Percentiles rank a stretch among this genome's conserved stretches.
Evolutionary conservation across 2,329 filamentous ascomycete genomes (phyloP).

Genomic region (Phialocephala subalpina): DNA sequence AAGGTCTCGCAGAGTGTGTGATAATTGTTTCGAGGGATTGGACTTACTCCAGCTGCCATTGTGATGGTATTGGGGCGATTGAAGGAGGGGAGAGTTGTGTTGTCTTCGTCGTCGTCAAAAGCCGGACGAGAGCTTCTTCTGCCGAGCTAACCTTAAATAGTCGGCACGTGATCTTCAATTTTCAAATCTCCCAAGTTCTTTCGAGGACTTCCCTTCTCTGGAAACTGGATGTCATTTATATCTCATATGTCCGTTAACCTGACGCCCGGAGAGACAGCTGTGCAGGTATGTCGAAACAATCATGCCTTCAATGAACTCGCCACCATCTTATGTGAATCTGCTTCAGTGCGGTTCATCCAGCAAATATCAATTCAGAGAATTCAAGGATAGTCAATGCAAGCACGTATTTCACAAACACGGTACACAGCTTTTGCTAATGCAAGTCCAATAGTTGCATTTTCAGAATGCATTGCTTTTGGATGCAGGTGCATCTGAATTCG

Average conservation of each 20-base stretch:
- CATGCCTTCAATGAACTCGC: too few relatives aligned
- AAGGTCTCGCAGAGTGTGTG: slow-evolving; percentile 18
- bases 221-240: too few relatives aligned
- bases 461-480: slow-evolving; percentile 20
- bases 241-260: too few relatives aligned
- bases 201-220: too few relatives aligned
- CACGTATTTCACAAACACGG: slow-evolving; percentile 28
- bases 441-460: slow-evolving; percentile 8
- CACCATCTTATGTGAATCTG: too few relatives aligned
- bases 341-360: too few relatives aligned
- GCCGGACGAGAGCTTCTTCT: slow-evolving; percentile 26
- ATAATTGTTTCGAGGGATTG: slow-evolving; percentile 39
- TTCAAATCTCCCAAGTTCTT: too few relatives aligned
- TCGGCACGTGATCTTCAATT: background rate
- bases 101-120: slow-evolving; percentile 43
- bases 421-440: slow-evolving; percentile 2
- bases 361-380: background rate
- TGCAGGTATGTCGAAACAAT: too few relatives aligned
- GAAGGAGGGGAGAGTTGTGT: slow-evolving; percentile 58
- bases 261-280: too few relatives aligned
- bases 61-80: slow-evolving; percentile 59
- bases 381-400: background rate
- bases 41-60: slow-evolving; percentile 74
- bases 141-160: background rate
- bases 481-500: slow-evolving; percentile 10